A percentile compares a stretch with the other conserved stretches of the same genome.
These are phyloP conservation scores for Stenogyne calaminthoides DNA, from an alignment of 305 asterid genomes.

Conservation along the genomic window DNA sequence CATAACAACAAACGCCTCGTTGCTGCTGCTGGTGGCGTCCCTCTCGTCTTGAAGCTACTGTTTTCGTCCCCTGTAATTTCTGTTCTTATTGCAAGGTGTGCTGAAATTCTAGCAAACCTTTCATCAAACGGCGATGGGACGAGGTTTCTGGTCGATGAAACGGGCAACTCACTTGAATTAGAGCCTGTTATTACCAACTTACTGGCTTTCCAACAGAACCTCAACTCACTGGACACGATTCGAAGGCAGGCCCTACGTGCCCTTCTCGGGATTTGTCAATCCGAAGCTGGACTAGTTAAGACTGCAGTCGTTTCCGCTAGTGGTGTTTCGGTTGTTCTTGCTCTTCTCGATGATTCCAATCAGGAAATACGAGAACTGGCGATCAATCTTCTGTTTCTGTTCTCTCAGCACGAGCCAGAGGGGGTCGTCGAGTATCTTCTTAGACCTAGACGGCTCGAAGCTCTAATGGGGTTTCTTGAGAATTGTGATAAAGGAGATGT, in stretches of 20 bases:
- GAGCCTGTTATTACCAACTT: constrained; percentile 43
- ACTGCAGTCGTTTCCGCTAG: constrained; percentile 57
- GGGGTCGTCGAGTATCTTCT: constrained; percentile 68
- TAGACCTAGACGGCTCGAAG: constrained; percentile 60
- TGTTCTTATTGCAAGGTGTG: constrained; percentile 42
- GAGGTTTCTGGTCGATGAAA: constrained; percentile 50
- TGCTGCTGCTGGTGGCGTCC: constrained; percentile 51
- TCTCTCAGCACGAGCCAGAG: constrained; percentile 68
- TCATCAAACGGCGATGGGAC: constrained; percentile 54
- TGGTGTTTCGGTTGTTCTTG: constrained; percentile 56
- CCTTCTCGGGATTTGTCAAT: constrained; percentile 53
- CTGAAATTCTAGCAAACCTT: constrained; percentile 57
- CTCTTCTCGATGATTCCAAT: constrained; percentile 60
- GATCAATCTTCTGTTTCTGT: constrained; percentile 55
- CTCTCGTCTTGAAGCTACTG: constrained; percentile 44
- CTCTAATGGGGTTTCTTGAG: constrained; percentile 64
- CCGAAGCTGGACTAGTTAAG: constrained; percentile 59
- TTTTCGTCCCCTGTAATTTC: constrained; percentile 41
- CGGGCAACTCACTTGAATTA: constrained; percentile 41
- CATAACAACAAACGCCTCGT: constrained; percentile 47
- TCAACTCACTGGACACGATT: constrained; percentile 40
- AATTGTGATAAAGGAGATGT: constrained; percentile 47
- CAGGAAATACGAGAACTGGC: constrained; percentile 61
- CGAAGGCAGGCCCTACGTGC: constrained; percentile 55
- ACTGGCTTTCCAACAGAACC: constrained; percentile 54